Conservation (phyloP, 768 basidiomycete species). For the Leccinum fibrillosum region DNA sequence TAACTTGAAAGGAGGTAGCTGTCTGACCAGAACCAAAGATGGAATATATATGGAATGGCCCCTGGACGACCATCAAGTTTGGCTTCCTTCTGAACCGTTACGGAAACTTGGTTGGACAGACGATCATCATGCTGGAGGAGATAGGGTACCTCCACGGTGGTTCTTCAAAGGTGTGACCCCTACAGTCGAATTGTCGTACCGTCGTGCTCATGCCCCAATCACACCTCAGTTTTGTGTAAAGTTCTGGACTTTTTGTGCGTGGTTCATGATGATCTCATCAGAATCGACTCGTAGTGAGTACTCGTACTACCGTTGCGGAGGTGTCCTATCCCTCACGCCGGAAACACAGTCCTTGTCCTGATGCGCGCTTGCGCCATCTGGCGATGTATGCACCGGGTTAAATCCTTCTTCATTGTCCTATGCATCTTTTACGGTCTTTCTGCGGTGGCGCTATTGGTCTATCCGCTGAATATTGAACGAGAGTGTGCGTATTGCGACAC, state of each 20-base stretch:
- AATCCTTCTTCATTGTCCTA: neutral
- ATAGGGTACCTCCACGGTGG: neutral
- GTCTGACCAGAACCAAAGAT: neutral
- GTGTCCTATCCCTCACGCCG: neutral
- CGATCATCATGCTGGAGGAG: slow-evolving; percentile 3
- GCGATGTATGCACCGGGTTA: slow-evolving; percentile 9
- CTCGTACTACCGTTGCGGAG: no score
- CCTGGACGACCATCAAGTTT: slow-evolving; percentile 13
- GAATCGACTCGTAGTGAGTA: slow-evolving; percentile 12
- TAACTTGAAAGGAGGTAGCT: neutral
- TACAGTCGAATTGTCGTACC: neutral
- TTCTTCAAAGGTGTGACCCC: slow-evolving; percentile 2
- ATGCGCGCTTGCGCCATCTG: slow-evolving; percentile 20
- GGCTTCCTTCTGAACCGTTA: slow-evolving; percentile 20
- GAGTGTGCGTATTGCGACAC: neutral
- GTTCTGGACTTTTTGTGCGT: slow-evolving; percentile 6
- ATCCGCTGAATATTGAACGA: neutral
- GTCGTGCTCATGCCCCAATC: neutral
- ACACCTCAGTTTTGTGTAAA: slow-evolving; percentile 3
- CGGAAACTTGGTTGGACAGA: slow-evolving; percentile 15
- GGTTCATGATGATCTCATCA: slow-evolving; percentile 7
- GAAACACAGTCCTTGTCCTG: slow-evolving; percentile 14
- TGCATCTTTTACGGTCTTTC: slow-evolving; percentile 6
- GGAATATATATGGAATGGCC: slow-evolving; percentile 17
- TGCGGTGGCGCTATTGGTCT: neutral